Base-by-base conservation (phyloP, 148 eudicot species). In the Amaranthus cruentus region DNA sequence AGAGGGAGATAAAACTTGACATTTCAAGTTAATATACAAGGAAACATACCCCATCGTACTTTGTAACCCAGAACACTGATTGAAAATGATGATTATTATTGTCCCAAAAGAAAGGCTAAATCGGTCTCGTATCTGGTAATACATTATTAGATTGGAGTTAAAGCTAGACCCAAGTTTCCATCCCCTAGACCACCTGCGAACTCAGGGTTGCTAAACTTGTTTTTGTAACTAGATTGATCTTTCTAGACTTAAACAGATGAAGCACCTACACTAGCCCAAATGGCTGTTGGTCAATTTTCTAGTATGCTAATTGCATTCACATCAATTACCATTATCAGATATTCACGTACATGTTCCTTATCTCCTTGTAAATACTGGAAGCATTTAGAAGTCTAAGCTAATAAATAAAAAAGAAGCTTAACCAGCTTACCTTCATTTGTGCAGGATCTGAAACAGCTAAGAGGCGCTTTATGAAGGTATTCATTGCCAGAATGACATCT, bases 401-500 rank as follows among this genome's bases (percentile, higher is more conserved):
- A 18, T 42, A 69, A 57, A 28, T 58, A 60, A 43, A n/a, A 49
- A 15, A 46, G 49, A 51, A 76, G 47, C 52, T 12, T 15, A 11
- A 68, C 52, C 6, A 60, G 62, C 47, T 54, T n/a, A 87, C 97
- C 97, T 92, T 89, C 95, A 92, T 89, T 75, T 89, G 88, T 15
- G 68, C 85, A 80, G 97, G 90, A 88, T 91, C 97, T 66, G 94
- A 81, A 81, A 87, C 90, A 60, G 89, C 90, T 86, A 90, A 76
- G 38, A 90, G 83, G 50, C 97, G 91, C 67, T 87, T 90, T 63
- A 88, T 90, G 81, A 92, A 92, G 50, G 96, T 87, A 73, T 90
- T 85, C 96, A 92, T 92, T 64, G 96, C 97, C 76, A 88, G 58
- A 48, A 87, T 85, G 59, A 85, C 96, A 84, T 92, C 97, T 77